Percentiles rank a stretch among this genome's conserved stretches.
Evolutionary conservation across 495 filamentous ascomycete species (phyloP).

Genomic region (Penicillium roqueforti): DNA sequence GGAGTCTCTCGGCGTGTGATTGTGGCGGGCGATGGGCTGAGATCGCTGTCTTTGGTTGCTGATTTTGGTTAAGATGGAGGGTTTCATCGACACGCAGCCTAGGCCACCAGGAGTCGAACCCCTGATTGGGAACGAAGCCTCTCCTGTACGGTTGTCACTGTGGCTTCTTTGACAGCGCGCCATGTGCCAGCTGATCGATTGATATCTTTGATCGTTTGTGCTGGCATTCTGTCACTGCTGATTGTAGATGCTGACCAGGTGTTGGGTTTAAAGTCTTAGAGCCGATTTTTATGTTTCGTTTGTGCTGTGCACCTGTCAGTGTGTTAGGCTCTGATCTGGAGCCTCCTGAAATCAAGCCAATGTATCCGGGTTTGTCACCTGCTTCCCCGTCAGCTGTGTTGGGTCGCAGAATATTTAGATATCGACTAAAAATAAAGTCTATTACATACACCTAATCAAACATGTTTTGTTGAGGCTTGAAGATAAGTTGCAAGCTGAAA

Average conservation of each 20-base stretch:
- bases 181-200: not conserved
- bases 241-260: not conserved
- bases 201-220: not conserved
- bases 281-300: not conserved
- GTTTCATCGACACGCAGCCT: not conserved
- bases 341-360: not conserved
- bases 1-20: constrained; percentile 22
- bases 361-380: not conserved
- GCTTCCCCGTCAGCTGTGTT: constrained; percentile 3
- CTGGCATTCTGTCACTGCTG: not conserved
- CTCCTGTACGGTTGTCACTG: not conserved
- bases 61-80: not conserved
- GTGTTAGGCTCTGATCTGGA: not conserved
- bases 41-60: constrained; percentile 20
- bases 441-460: constrained; percentile 1
- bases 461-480: not conserved
- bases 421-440: not conserved
- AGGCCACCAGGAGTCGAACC: not conserved
- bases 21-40: constrained; percentile 17
- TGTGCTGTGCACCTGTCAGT: not conserved
- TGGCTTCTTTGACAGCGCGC: not conserved
- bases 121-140: not conserved
- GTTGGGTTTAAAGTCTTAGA: not conserved
- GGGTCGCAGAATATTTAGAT: not conserved
- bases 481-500: no score